Conservation (phyloP, 2,329 filamentous ascomycete species). For the Leptographium flavum region DNA sequence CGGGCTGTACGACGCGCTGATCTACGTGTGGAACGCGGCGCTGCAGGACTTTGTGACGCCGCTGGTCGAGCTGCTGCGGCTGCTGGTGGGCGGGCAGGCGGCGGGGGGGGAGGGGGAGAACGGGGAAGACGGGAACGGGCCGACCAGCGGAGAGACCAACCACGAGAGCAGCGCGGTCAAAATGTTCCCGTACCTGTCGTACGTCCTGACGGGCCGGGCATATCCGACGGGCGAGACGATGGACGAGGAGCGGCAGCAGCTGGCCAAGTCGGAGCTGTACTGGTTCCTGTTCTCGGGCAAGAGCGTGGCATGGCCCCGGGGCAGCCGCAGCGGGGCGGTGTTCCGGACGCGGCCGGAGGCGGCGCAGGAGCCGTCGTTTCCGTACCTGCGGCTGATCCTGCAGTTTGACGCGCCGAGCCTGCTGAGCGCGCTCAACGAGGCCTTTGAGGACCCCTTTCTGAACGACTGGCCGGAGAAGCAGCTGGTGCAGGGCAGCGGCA, state of each 20-base stretch:
- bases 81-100: constrained; percentile 44
- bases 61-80: constrained; percentile 62
- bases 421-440: constrained; percentile 89
- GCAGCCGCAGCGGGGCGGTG: constrained; percentile 38
- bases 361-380: constrained; percentile 59
- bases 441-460: constrained; percentile 87
- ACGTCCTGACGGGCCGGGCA: constrained; percentile 74
- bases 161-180: constrained; percentile 66
- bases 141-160: too few species aligned
- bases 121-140: too few species aligned
- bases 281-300: constrained; percentile 86
- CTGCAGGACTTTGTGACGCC: constrained; percentile 83
- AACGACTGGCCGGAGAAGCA: constrained; percentile 61
- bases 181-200: constrained; percentile 89
- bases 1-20: constrained; percentile 83
- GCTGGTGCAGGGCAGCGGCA: constrained; percentile 37
- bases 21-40: constrained; percentile 93
- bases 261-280: constrained; percentile 80
- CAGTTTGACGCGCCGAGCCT: constrained; percentile 86
- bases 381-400: constrained; percentile 70
- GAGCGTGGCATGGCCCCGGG: constrained; percentile 59
- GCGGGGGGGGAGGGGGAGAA: constrained; percentile 45
- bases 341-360: constrained; percentile 44
- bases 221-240: constrained; percentile 76
- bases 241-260: constrained; percentile 54